These are phyloP conservation scores for Syncephalastrum monosporum DNA, from an alignment of 371 early-diverging fungal genomes.

Conservation along the genomic window DNA sequence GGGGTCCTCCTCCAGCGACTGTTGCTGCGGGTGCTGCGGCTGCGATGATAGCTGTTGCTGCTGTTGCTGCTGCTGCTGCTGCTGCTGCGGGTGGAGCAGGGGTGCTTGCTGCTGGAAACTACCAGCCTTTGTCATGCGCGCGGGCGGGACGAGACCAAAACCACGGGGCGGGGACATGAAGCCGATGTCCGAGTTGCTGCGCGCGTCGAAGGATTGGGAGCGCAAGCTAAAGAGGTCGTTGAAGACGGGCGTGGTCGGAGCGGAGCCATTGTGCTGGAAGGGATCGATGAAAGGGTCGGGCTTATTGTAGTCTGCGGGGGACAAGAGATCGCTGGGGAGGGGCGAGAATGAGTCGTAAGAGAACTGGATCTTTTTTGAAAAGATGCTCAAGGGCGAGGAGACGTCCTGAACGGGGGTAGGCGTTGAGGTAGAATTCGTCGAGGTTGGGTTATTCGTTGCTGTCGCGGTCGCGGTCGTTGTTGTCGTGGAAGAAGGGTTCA, in stretches of 20 bases:
- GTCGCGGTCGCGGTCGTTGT: background rate
- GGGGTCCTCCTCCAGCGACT: conserved; percentile 4
- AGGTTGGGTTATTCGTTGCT: background rate
- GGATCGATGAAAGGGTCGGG: conserved; percentile 43
- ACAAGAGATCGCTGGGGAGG: conserved; percentile 56
- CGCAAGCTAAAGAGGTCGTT: conserved; percentile 13
- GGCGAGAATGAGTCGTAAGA: conserved; percentile 38
- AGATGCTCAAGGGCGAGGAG: conserved; percentile 7
- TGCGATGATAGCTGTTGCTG: background rate
- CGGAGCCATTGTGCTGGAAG: conserved; percentile 22
- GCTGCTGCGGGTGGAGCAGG: conserved; percentile 4
- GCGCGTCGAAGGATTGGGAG: conserved; percentile 16
- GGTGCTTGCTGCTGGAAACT: background rate
- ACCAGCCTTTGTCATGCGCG: conserved; percentile 1
- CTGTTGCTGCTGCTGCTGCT: conserved; percentile 1
- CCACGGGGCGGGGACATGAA: conserved; percentile 13
- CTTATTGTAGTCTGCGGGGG: conserved; percentile 44
- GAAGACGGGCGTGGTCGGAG: conserved; percentile 23
- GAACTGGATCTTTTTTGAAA: conserved; percentile 9
- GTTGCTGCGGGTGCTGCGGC: background rate
- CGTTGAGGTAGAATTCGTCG: conserved; percentile 10
- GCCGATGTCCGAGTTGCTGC: conserved; percentile 9
- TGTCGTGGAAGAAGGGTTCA: conserved; percentile 4
- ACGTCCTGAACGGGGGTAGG: conserved; percentile 6
- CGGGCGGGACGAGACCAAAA: conserved; percentile 8